Evolutionary conservation across 192 early-diverging fungal genomes (phyloP).

Genomic region (Umbelopsis sp.): DNA sequence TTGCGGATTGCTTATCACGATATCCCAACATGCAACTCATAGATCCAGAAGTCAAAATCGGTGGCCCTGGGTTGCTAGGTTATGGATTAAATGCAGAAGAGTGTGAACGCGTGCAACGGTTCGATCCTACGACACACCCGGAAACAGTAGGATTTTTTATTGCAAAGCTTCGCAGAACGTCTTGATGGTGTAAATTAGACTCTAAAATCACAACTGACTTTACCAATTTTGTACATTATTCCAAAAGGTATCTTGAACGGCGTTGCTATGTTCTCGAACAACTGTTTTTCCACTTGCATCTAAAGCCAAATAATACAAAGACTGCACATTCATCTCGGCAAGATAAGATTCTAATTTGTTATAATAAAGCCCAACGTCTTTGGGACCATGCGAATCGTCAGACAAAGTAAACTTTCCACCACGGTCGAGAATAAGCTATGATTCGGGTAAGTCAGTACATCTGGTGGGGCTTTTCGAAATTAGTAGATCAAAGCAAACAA

Average conservation of each 20-base stretch:
- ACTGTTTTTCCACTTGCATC: slow-evolving; percentile 13
- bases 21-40: slow-evolving; percentile 6
- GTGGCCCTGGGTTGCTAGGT: not conserved
- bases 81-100: slow-evolving; percentile 4
- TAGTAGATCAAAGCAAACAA: not conserved
- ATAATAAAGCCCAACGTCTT: slow-evolving; percentile 89
- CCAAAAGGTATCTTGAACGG: slow-evolving; percentile 34
- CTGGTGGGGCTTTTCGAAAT: not conserved
- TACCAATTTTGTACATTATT: slow-evolving; percentile 23
- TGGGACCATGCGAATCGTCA: slow-evolving; percentile 93
- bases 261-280: slow-evolving; percentile 24
- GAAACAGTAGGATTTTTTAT: slow-evolving; percentile 28
- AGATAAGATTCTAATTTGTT: slow-evolving; percentile 72
- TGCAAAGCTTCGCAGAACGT: slow-evolving; percentile 21
- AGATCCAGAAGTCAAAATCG: not conserved
- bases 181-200: not conserved
- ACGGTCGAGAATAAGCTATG: slow-evolving; percentile 61
- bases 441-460: not conserved
- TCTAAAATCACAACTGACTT: not conserved
- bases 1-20: not conserved
- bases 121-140: slow-evolving; percentile 12
- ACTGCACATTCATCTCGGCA: slow-evolving; percentile 58
- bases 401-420: slow-evolving; percentile 82
- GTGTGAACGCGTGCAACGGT: slow-evolving; percentile 18
- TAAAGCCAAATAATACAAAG: slow-evolving; percentile 52